Evolutionary conservation across 306 rosid genomes (phyloP), one percentile per base, ranked within the genome.

Genomic region (Glycine soja): DNA sequence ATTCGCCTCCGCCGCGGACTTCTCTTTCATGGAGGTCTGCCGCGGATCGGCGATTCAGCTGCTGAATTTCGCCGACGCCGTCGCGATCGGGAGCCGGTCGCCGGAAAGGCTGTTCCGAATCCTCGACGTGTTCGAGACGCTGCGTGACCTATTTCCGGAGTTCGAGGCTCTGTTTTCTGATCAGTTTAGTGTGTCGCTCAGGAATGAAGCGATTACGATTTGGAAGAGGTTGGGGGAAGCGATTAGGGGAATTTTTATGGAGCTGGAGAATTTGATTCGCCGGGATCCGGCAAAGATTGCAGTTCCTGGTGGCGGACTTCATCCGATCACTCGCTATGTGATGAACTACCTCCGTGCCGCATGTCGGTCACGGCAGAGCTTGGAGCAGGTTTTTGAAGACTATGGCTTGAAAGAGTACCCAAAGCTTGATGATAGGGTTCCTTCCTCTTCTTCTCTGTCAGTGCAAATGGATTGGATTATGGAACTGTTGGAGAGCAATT

Each of bases 261-360:
- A 95, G 62, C 80, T 95, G 76, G 98, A 95, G 89, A 95, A 95
- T 88, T 76, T 93, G 74, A 95, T 95, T 67, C 92, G 94, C 15
- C 91, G 94, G 0, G 99, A 95, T 66, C 98, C 99, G 1, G 92
- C 97, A 0, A 95, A 90, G 78, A 66, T 82, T 0, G 89, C 89
- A 0, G 99, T 95, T 40, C 99, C 99, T 0, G 94, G 94, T 5
- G 99, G 99, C 1, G 97, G 97, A 4, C 93, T 92, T 56, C 98
- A 95, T 36, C 99, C 98, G 8, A 92, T 95, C 18, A 95, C 97
- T 7, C 98, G 99, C 7, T 95, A 95, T 3, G 99, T 95, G 85
- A 93, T 93, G 98, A 95, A 95, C 76, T 95, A 95, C 83, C 96
- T 95, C 3, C 91, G 90, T 0, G 98, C 99, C 0, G 99, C 99